Evolutionary conservation across 2,329 filamentous ascomycete species (phyloP).

Genomic region (Spiromastix sp.): DNA sequence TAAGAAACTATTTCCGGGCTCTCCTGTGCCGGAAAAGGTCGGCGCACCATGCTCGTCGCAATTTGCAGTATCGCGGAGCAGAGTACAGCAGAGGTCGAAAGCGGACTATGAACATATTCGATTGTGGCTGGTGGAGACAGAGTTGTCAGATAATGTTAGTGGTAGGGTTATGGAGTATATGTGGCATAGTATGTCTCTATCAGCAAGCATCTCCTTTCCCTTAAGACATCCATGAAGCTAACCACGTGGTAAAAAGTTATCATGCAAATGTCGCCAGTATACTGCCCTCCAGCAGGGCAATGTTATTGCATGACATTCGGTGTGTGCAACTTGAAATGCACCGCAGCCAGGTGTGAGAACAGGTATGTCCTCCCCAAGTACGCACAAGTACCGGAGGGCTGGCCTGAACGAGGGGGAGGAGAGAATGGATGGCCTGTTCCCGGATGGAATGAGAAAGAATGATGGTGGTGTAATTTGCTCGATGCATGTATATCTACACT

Average conservation of each 20-base stretch:
- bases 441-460: constrained; percentile 8
- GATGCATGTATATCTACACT: background rate
- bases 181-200: constrained; percentile 50
- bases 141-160: constrained; percentile 38
- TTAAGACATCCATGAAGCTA: background rate
- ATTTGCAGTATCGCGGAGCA: constrained; percentile 41
- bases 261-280: constrained; percentile 41
- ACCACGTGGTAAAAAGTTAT: constrained; percentile 4
- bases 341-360: constrained; percentile 35
- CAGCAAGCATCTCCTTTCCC: no score
- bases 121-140: constrained; percentile 39
- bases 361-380: constrained; percentile 51
- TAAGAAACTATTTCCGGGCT: constrained; percentile 36
- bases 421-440: constrained; percentile 19
- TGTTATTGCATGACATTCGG: constrained; percentile 62
- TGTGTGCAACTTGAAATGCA: constrained; percentile 41
- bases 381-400: constrained; percentile 49
- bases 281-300: constrained; percentile 50
- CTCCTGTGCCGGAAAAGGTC: constrained; percentile 31
- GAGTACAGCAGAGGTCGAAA: constrained; percentile 35
- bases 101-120: constrained; percentile 40
- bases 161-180: constrained; percentile 48
- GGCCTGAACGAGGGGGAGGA: constrained; percentile 49
- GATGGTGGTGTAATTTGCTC: background rate
- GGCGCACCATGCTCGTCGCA: constrained; percentile 47